Conservation (phyloP, 768 basidiomycete species). For the Cyclocybe aegerita region DNA sequence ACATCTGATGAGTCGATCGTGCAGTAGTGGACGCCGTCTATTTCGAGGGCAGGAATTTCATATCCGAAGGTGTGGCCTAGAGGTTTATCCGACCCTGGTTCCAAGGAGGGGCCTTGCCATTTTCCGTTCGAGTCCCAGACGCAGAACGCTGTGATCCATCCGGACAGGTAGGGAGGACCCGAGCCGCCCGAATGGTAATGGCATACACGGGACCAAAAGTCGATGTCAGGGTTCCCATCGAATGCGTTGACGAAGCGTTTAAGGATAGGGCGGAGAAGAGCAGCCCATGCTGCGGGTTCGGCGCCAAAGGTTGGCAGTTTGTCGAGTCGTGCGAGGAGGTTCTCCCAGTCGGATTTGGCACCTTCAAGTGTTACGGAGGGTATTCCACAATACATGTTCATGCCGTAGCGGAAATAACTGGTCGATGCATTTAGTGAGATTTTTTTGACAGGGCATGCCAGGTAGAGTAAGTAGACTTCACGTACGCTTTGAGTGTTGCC, state of each 20-base stretch:
- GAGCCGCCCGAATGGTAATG: conserved; percentile 10
- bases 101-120: conserved; percentile 13
- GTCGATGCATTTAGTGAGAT: background rate
- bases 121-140: conserved; percentile 13
- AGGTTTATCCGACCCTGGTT: background rate
- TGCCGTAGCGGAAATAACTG: conserved; percentile 18
- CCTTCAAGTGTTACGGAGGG: conserved; percentile 22
- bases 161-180: conserved; percentile 11
- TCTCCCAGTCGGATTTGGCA: conserved; percentile 20
- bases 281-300: conserved; percentile 15
- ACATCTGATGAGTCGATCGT: conserved; percentile 2
- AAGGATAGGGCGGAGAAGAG: conserved; percentile 14
- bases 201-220: conserved; percentile 16
- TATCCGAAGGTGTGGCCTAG: background rate
- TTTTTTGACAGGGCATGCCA: background rate
- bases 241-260: conserved; percentile 19
- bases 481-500: conserved; percentile 13
- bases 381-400: conserved; percentile 16
- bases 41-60: background rate
- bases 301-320: conserved; percentile 15
- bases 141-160: conserved; percentile 21
- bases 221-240: conserved; percentile 10
- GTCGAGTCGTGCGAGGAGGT: conserved; percentile 17
- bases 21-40: conserved; percentile 8
- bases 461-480: background rate